Evolutionary conservation across 352 stramenopile species (phyloP), one percentile per base, ranked within the genome.

Genomic region (Phytophthora syringae): DNA sequence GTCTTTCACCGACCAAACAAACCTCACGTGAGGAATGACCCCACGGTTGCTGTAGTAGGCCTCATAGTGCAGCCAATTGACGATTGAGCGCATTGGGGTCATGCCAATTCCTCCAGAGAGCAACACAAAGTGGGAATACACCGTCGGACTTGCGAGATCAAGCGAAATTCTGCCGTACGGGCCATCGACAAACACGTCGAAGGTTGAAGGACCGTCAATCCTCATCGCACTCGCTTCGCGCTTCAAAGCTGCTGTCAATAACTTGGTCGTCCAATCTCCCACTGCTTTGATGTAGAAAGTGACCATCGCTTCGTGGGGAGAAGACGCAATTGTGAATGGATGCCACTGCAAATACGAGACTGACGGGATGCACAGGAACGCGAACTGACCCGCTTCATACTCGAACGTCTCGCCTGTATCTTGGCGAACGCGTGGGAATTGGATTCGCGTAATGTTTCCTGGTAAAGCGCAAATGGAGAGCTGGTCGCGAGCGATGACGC

Each of bases 301-400:
- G 4, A 91, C 72, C 65, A 84, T 72, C n/a, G 74, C 44, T 76
- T 95, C 82, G 21, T 81, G 70, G 0, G 88, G 87, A 3, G 83
- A 85, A 22, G 81, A 94, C 15, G 84, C 89, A 43, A 97, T 86
- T 5, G 85, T 94, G 59, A 97, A 96, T n/a, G 90, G 90, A 76
- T 97, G 90, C 89, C 90, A 97, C 67, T 97, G 70, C 0, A 88
- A 65, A 11, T 66, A 15, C 7, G 74, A 88, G 52, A 97, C 69
- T 0, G 64, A 54, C 0, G 87, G 88, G n/a, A 97, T 64, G 58
- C 90, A 93, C 24, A 97, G 44, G 58, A 95, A 95, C 0, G 78
- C 81, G 67, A 96, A 97, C 59, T 92, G 80, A 0, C 79, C 79
- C n/a, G 77, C 67, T 55, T 78, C 42, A 25, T 81, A 85, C 1